These are phyloP conservation scores for Lagenidium giganteum DNA, from an alignment of 352 stramenopile genomes.

Conservation along the genomic window DNA sequence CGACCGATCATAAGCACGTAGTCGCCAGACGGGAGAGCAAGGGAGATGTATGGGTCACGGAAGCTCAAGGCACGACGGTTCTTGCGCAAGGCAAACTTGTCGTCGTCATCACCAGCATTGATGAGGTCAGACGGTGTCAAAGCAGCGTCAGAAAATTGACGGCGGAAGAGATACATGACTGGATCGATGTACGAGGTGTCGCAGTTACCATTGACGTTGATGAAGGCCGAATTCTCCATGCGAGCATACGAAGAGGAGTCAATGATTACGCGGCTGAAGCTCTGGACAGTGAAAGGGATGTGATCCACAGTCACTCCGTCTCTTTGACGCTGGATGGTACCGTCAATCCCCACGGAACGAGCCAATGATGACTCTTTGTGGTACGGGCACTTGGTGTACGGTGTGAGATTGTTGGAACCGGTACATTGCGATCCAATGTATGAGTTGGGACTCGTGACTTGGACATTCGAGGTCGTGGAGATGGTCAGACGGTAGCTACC, in stretches of 20 bases:
- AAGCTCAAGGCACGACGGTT: slow-evolving; percentile 62
- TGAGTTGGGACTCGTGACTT: slow-evolving; percentile 22
- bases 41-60: slow-evolving; percentile 64
- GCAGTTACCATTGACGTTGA: slow-evolving; percentile 65
- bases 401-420: slow-evolving; percentile 10
- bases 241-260: slow-evolving; percentile 58
- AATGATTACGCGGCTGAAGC: slow-evolving; percentile 48
- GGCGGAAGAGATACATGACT: slow-evolving; percentile 51
- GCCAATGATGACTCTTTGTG: slow-evolving; percentile 39
- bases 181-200: slow-evolving; percentile 60
- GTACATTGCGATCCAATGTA: slow-evolving; percentile 70
- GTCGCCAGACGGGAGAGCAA: slow-evolving; percentile 34
- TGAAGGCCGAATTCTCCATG: slow-evolving; percentile 23
- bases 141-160: slow-evolving; percentile 11
- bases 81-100: slow-evolving; percentile 42
- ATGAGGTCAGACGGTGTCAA: slow-evolving; percentile 40
- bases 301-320: slow-evolving; percentile 47
- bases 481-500: slow-evolving; percentile 64
- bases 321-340: slow-evolving; percentile 43
- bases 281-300: slow-evolving; percentile 42
- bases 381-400: slow-evolving; percentile 48
- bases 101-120: slow-evolving; percentile 51
- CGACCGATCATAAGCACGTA: slow-evolving; percentile 63
- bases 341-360: slow-evolving; percentile 28
- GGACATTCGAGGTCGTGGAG: slow-evolving; percentile 25